Percentiles rank a stretch among this genome's conserved stretches.
Conservation (phyloP, 345 rosid genomes). For the Eucalyptus victrix region DNA sequence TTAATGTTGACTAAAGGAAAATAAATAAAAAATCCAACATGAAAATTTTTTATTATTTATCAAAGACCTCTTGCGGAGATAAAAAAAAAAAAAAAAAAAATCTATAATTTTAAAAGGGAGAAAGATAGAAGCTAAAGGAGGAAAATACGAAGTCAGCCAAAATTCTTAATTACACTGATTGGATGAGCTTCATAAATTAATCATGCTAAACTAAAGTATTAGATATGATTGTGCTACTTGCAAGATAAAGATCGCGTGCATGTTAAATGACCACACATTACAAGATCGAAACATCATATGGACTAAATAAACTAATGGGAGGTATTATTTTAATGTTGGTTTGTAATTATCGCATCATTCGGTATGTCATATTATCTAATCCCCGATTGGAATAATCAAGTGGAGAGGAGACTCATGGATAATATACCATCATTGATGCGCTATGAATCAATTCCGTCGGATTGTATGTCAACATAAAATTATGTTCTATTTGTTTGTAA, state of each 20-base stretch:
- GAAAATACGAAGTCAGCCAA: background rate
- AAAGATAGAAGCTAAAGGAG: background rate
- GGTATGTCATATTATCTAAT: background rate
- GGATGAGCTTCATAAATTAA: background rate
- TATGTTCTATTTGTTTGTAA: too few species aligned
- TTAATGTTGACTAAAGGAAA: background rate
- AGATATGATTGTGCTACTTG: background rate
- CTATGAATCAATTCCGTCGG: background rate
- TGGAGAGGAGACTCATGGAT: background rate
- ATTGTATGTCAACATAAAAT: background rate
- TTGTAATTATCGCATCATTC: background rate
- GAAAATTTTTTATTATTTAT: background rate
- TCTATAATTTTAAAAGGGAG: background rate
- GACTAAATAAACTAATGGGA: background rate
- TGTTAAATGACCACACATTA: background rate
- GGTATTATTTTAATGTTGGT: background rate
- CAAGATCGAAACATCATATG: background rate
- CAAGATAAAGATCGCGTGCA: background rate
- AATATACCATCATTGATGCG: background rate
- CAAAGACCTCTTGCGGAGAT: accelerated
- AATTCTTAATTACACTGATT: background rate
- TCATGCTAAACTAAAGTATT: background rate
- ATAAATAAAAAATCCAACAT: background rate
- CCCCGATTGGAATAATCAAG: background rate
- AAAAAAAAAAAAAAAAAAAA: background rate